These are phyloP conservation scores for Serendipita sp. DNA, from an alignment of 768 basidiomycete genomes.

Conservation along the genomic window DNA sequence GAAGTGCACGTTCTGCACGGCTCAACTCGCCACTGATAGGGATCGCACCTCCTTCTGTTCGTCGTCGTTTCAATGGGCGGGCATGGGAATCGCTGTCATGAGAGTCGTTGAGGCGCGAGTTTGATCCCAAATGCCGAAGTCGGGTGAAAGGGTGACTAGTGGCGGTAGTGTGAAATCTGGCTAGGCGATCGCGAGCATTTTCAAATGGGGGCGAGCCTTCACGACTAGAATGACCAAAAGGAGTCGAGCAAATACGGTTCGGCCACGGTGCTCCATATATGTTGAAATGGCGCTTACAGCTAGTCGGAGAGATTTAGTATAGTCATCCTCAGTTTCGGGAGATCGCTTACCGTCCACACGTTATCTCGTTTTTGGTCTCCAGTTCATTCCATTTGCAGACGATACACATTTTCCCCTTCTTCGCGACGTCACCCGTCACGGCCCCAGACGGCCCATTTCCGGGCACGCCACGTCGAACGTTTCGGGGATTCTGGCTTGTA, in stretches of 20 bases:
- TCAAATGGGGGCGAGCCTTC: neutral
- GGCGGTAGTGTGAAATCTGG: neutral
- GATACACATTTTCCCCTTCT: neutral
- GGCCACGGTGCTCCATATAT: conserved; percentile 66
- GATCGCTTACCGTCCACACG: conserved; percentile 54
- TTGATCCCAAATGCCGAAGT: neutral
- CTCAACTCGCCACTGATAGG: neutral
- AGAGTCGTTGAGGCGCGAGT: neutral
- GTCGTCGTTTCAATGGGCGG: neutral
- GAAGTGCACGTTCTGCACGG: neutral
- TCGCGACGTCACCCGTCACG: neutral
- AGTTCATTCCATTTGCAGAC: neutral
- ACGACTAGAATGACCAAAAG: neutral
- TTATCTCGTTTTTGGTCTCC: conserved; percentile 22
- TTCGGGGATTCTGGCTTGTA: neutral
- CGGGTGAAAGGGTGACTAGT: neutral
- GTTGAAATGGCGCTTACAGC: conserved; percentile 65
- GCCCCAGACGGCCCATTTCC: conserved; percentile 35
- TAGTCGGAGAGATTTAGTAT: conserved; percentile 16
- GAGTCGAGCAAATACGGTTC: conserved; percentile 26
- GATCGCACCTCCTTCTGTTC: neutral
- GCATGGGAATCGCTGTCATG: neutral
- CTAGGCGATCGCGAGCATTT: neutral
- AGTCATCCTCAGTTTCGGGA: conserved; percentile 3
- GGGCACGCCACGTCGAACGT: conserved; percentile 21